Conservation (phyloP, 352 stramenopile genomes). For the Phytophthora nicotianae region DNA sequence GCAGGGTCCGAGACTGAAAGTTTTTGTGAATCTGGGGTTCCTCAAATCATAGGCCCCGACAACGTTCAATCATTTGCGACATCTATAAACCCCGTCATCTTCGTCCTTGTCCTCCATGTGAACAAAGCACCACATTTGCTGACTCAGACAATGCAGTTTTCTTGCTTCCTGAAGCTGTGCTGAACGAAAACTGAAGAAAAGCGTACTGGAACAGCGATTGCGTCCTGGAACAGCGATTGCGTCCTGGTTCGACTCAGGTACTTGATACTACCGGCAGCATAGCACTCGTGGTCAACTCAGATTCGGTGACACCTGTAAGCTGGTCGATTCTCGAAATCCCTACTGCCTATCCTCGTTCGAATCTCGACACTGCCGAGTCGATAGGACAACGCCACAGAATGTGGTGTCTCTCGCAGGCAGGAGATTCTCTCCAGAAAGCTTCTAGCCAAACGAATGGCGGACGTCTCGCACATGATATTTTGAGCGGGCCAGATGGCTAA, state of each 20-base stretch:
- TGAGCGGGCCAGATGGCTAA: constrained; percentile 16
- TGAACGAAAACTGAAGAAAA: not conserved
- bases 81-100: not conserved
- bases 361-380: constrained; percentile 3
- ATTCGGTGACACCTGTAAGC: not conserved
- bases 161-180: not conserved
- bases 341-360: constrained; percentile 5
- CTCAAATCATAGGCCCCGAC: constrained; percentile 2
- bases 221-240: too few relatives aligned
- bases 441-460: constrained; percentile 12
- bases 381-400: constrained; percentile 11
- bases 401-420: constrained; percentile 20
- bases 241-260: constrained; percentile 1
- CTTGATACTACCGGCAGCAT: too few relatives aligned
- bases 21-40: constrained; percentile 2
- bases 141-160: not conserved
- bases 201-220: not conserved
- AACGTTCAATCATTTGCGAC: not conserved
- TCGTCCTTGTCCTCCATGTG: not conserved
- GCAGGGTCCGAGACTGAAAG: not conserved
- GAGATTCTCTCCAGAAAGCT: constrained; percentile 13
- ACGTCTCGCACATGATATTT: constrained; percentile 3
- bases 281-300: not conserved
- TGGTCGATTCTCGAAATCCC: not conserved
- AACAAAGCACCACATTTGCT: not conserved